Evolutionary conservation across 2,329 filamentous ascomycete genomes (phyloP), one percentile per base, ranked within the genome.

Genomic region (Sporothrix globosa): DNA sequence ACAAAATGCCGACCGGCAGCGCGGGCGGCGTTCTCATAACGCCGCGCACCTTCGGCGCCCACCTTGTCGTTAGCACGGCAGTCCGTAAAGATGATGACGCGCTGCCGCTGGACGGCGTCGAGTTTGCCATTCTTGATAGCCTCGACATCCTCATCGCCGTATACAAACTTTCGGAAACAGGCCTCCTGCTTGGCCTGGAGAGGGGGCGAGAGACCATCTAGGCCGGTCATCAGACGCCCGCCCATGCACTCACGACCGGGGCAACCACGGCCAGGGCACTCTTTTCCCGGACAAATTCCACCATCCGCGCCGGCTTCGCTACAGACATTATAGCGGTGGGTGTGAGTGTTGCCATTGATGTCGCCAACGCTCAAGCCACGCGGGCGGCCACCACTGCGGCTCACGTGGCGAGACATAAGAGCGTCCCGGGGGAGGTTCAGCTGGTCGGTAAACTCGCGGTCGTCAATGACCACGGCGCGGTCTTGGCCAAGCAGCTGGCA

Each of bases 401-500:
- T 65, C 34, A 53, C 65, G 10, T 34, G 27, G 34, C 68, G 67
- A 19, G 60, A 48, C 53, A 71, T 65, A 30, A 70, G 67, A 11
- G 65, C 63, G n/a, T 68, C 44, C 4, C 66, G 52, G 24, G 69
- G 71, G n/a, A 71, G 50, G 3, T 70, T 58, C 14, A 72, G 69
- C 48, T 72, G 66, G 70, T 71, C 72, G 7, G 72, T 71, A 30
- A 72, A 69, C 56, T 71, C 69, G 60, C 46, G 61, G 70, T 73
- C 71, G 70, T 74, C 70, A 53, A 75, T 72, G 61, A 79, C 74
- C n/a, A 77, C 72, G 24, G 76, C 75, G 56, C 78, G 76, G 68
- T 78, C 76, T 56, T 69, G 56, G 39, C 78, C 78, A 4, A 79
- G 72, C 2, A 80, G 72, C 14, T 76, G 73, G n/a, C 74, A 72